Percentiles rank a stretch among this genome's conserved stretches.
These are phyloP conservation scores for Tolypocladium sp. DNA, from an alignment of 2,329 filamentous ascomycete genomes.

Conservation along the genomic window DNA sequence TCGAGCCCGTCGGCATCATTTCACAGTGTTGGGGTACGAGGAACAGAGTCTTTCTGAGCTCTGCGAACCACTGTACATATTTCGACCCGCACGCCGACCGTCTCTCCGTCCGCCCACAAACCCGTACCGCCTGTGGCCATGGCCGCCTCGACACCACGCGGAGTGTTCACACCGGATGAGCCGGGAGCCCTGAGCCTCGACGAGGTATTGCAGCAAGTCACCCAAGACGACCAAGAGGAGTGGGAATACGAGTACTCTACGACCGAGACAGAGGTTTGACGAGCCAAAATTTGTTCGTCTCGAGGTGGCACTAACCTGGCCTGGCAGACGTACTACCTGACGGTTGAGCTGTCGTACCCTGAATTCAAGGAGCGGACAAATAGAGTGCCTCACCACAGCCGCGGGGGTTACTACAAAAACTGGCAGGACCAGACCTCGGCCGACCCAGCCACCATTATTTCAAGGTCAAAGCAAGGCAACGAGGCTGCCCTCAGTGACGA, in stretches of 20 bases:
- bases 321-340: conserved; percentile 52
- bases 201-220: conserved; percentile 14
- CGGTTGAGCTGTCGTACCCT: conserved; percentile 52
- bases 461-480: background rate
- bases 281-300: no score
- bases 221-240: conserved; percentile 41
- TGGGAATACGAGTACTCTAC: conserved; percentile 61
- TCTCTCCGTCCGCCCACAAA: background rate
- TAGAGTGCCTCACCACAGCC: conserved; percentile 25
- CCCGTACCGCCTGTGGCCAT: background rate
- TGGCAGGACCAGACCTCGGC: conserved; percentile 24
- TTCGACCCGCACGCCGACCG: background rate
- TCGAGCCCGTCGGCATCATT: background rate
- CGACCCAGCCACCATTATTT: conserved; percentile 7
- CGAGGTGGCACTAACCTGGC: background rate
- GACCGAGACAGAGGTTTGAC: conserved; percentile 49
- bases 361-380: conserved; percentile 42
- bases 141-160: background rate
- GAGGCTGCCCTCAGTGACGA: conserved; percentile 1
- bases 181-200: conserved; percentile 18
- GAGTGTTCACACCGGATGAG: conserved; percentile 6
- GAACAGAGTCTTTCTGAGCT: background rate
- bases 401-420: conserved; percentile 38
- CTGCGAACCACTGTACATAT: background rate
- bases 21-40: background rate